Evolutionary conservation across 2,329 filamentous ascomycete species (phyloP), one percentile per base, ranked within the genome.

Genomic region (Fusarium sp.): DNA sequence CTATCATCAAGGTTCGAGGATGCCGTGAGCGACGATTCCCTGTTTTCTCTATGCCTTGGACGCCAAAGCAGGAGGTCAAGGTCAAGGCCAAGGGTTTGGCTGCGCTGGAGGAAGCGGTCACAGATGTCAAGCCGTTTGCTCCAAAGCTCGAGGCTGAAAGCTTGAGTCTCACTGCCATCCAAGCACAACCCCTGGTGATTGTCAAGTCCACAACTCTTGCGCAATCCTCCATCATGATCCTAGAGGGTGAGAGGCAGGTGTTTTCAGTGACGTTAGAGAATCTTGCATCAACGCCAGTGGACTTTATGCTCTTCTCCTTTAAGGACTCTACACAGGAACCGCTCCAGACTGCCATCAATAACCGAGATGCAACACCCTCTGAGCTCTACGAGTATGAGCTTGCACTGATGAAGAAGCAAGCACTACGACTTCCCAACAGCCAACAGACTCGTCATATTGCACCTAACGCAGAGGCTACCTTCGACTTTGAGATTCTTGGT

Each of bases 341-440:
- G 14, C 85, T 98, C 22, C 93, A 96, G 77, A 86, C 90, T 41
- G 93, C 94, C 1, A 85, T 97, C 51, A 88, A 86, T 60, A 94
- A 91, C 77, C 93, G 94, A 78, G 93, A 97, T 76, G 89, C 95
- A 5, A 90, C 92, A 15, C 89, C 93, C 0, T 90, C 92, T 5
- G 95, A 98, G 78, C 84, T 96, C 11, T 95, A 97, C 79, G 95
- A 98, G 80, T 90, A 96, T 65, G 95, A 98, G 80, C 86, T 94
- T 56, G 92, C 95, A 68, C 85, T 97, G 50, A 90, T 92, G 68
- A 91, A 90, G 79, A 92, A 91, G 78, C 92, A 93, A 79, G 92
- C 94, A 77, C 83, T 93, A 50, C 87, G 89, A 38, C 84, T 87
- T 73, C 89, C 81, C 75, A 87, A 81, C 42, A 87, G 89, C 56